Conservation (phyloP, 2,329 filamentous ascomycete genomes). For the Xylaria digitata region DNA sequence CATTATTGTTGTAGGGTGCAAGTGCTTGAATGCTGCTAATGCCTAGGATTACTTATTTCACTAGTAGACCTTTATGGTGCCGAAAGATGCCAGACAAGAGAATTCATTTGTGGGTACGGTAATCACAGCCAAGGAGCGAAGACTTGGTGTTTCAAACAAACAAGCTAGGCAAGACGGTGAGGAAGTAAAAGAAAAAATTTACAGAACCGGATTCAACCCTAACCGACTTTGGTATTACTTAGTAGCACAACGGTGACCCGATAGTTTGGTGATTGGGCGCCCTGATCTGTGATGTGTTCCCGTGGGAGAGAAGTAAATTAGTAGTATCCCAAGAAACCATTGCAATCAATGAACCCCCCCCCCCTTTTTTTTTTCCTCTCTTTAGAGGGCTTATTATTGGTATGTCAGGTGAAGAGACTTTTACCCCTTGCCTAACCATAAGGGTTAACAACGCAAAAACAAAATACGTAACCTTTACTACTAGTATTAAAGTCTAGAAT, state of each 20-base stretch:
- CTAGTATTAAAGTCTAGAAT: too few species aligned
- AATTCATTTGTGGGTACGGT: background rate
- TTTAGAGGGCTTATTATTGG: background rate
- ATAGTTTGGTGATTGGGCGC: conserved; percentile 31
- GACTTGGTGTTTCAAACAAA: conserved; percentile 3
- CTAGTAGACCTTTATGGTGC: too few species aligned
- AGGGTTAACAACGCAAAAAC: too few species aligned
- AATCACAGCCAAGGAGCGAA: background rate
- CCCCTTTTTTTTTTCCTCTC: background rate
- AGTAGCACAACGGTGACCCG: conserved; percentile 27
- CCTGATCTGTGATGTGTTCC: conserved; percentile 12
- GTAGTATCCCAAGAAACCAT: background rate
- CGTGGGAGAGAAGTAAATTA: conserved; percentile 4
- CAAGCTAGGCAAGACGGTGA: conserved; percentile 1
- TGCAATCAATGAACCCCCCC: background rate
- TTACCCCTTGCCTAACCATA: too few species aligned
- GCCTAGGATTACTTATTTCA: too few species aligned
- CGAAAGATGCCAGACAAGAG: background rate
- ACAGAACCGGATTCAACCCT: background rate
- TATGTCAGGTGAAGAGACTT: background rate
- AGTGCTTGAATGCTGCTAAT: too few species aligned
- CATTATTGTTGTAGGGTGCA: too few species aligned
- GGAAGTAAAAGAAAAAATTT: conserved; percentile 6
- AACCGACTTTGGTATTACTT: conserved; percentile 15
- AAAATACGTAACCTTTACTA: too few species aligned